Evolutionary conservation across 2,329 filamentous ascomycete genomes (phyloP).

Genomic region (Aureobasidium sp.): DNA sequence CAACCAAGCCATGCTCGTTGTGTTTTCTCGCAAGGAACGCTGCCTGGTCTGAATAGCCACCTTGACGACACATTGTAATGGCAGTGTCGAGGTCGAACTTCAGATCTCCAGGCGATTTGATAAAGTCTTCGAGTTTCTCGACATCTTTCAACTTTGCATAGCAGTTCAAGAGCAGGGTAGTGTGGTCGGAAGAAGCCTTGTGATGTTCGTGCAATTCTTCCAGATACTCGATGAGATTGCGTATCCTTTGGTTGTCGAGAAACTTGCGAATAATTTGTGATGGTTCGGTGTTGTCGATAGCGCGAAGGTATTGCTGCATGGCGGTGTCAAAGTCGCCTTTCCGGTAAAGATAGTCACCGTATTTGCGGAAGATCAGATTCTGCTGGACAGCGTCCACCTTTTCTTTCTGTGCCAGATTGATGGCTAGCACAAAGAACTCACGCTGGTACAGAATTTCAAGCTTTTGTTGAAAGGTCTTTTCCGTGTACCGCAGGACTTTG

Average conservation of each 20-base stretch:
- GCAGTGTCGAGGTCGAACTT: conserved; percentile 97
- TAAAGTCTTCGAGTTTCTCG: conserved; percentile 91
- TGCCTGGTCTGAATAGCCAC: conserved; percentile 93
- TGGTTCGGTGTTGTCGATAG: conserved; percentile 92
- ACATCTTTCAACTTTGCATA: conserved; percentile 98
- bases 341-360: conserved; percentile 89
- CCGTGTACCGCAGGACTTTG: conserved; percentile 84
- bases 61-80: conserved; percentile 94
- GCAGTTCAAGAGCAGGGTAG: conserved; percentile 88
- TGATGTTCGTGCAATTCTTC: conserved; percentile 94
- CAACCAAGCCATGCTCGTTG: conserved; percentile 84
- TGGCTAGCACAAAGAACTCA: conserved; percentile 84
- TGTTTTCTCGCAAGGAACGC: conserved; percentile 93
- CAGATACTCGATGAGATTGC: conserved; percentile 93
- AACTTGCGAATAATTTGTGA: conserved; percentile 97
- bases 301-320: conserved; percentile 97
- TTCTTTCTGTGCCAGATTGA: conserved; percentile 85
- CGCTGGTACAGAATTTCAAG: conserved; percentile 90
- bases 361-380: conserved; percentile 86
- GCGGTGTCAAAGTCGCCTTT: conserved; percentile 94
- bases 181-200: conserved; percentile 90
- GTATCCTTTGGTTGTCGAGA: conserved; percentile 92
- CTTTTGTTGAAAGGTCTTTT: conserved; percentile 84
- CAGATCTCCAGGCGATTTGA: conserved; percentile 87
- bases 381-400: conserved; percentile 75